A percentile compares a stretch with the other conserved stretches of the same genome.
Evolutionary conservation across 148 eudicot genomes (phyloP).

Genomic region (Camellia granthamiana): DNA sequence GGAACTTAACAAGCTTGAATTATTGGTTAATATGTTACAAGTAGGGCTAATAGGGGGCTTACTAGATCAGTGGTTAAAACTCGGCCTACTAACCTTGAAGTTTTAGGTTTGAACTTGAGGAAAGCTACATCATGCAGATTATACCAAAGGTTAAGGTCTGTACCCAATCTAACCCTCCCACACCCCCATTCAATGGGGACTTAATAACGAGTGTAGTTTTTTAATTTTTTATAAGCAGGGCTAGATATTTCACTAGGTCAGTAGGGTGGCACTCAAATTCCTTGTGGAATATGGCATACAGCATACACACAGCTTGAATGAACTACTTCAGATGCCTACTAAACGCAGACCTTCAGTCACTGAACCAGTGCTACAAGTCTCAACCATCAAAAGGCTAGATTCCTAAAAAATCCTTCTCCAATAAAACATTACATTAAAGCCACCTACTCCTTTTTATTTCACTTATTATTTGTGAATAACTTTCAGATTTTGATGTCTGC

Average conservation of each 20-base stretch:
- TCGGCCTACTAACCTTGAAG: no score
- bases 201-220: no score
- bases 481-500: background rate
- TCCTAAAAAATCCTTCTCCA: constrained; percentile 4
- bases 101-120: no score
- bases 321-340: no score
- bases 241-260: background rate
- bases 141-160: no score
- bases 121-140: no score
- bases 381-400: background rate
- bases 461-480: background rate
- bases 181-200: no score
- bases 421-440: background rate
- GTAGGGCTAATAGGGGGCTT: no score
- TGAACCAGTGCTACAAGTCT: background rate
- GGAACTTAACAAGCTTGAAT: background rate
- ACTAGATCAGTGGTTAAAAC: no score
- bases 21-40: background rate
- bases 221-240: no score
- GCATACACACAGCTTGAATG: background rate
- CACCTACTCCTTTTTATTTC: background rate
- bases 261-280: background rate
- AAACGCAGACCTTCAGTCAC: background rate
- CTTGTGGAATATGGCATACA: background rate
- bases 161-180: no score